Percentiles rank a stretch among this genome's conserved stretches.
Conservation (phyloP, 768 basidiomycete species). For the Tricholoma saponaceum region DNA sequence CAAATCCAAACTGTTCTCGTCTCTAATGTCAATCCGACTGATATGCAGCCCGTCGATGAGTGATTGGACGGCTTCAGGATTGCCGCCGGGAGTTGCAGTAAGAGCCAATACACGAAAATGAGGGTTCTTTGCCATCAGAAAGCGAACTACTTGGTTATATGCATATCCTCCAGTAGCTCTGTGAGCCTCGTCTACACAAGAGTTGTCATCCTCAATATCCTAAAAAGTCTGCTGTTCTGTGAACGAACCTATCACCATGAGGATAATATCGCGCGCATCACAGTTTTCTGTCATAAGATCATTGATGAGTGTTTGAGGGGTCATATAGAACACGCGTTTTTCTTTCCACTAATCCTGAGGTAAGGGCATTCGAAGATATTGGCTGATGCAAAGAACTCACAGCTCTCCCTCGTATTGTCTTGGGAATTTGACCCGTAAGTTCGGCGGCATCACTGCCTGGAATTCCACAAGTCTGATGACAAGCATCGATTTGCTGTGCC, state of each 20-base stretch:
- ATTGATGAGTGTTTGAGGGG: constrained; percentile 90
- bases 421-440: constrained; percentile 73
- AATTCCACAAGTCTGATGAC: constrained; percentile 91
- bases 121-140: constrained; percentile 91
- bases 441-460: constrained; percentile 83
- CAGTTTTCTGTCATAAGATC: constrained; percentile 73
- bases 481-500: constrained; percentile 91
- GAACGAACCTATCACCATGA: constrained; percentile 78
- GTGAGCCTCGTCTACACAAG: constrained; percentile 82
- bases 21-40: constrained; percentile 89
- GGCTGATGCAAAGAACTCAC: constrained; percentile 37
- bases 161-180: constrained; percentile 91
- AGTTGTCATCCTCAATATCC: background rate
- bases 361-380: background rate
- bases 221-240: background rate
- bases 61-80: constrained; percentile 80
- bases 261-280: constrained; percentile 75
- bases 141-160: constrained; percentile 85
- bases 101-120: constrained; percentile 90
- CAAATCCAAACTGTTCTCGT: constrained; percentile 87
- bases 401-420: constrained; percentile 48
- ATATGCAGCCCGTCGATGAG: constrained; percentile 95
- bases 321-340: constrained; percentile 92
- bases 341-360: constrained; percentile 57
- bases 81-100: constrained; percentile 91